Evolutionary conservation across 164 flowering plant species (phyloP), one percentile per base, ranked within the genome.

Genomic region (Magnolia changhungtana): DNA sequence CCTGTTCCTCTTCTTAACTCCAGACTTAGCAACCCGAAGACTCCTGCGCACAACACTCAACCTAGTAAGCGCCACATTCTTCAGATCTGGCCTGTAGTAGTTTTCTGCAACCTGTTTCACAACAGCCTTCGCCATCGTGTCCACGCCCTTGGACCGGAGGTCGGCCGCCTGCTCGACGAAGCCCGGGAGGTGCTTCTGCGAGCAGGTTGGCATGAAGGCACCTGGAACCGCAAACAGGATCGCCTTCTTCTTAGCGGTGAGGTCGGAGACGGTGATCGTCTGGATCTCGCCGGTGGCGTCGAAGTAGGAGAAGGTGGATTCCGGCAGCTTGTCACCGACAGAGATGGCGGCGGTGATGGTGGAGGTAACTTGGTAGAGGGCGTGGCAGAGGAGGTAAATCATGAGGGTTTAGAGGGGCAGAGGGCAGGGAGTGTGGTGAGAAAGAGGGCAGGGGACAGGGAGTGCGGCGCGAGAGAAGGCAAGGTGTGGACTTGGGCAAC

Each of bases 131-230:
- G 24, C 24, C 24, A 23, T 23, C 24, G 24, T 23, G 24, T 23
- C 90, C 11, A 90, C 86, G 2, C 97, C 93, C 71, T 88, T 89
- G 37, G 92, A 71, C 73, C 83, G 86, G 67, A 92, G 83, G 71
- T 89, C 95, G 13, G 72, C 80, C 19, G 97, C 78, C 63, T 87
- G 89, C 76, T 85, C 91, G 7, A 88, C 91, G 86, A 90, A 92
- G 0, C 93, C 92, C 0, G 97, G 95, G 67, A 92, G 84, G 83
- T 92, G 93, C 66, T 92, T 92, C 82, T 90, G 93, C 27, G 95
- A 93, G 84, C 95, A 93, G 58, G 97, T 93, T 27, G 95, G 97
- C 18, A 94, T 93, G 86, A 93, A 93, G 16, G 95, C 96, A 61
- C 96, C 94, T 14, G 96, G 98, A 74, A 93, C 96, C 78, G 98